Evolutionary conservation across 306 rosid species (phyloP), one percentile per base, ranked within the genome.

Genomic region (Arachis hypogaea): DNA sequence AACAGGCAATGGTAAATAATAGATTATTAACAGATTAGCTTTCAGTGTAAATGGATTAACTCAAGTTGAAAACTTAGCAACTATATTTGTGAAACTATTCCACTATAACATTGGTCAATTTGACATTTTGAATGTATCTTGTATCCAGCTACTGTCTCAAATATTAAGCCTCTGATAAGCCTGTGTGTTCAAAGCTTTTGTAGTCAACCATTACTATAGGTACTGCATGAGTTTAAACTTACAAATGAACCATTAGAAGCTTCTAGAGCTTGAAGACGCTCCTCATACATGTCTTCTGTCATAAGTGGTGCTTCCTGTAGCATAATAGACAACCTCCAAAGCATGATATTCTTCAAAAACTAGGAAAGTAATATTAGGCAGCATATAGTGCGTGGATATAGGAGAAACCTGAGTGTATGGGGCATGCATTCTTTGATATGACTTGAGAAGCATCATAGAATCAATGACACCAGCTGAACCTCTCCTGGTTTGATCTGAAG

Each of bases 251-350:
- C 77, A 4, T 92, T 85, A 33, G 78, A 82, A 68, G 88, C 87
- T 82, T 90, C 93, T 43, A 88, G 88, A 58, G 92, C 90, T 73
- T 83, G 90, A 73, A 88, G 92, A 52, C 93, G 84, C 74, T 90
- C 96, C 85, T 86, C 96, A 69, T 88, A 93, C 93, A 90, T 90
- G 86, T 90, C 96, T 80, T 88, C 96, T 59, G 96, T 90, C 96
- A 88, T 88, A 30, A 88, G 88, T 55, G 93, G 96, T 73, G 88
- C 68, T 57, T 83, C 88, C 96, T 90, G 72, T 52, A 46, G 49
- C 71, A 83, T 54, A 30, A 77, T 47, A 55, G 45, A 63, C 51
- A 81, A 55, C 60, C 11, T 10, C 8, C 74, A 65, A 41, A 47
- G 55, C 41, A 66, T 51, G 42, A 71, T 52, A 66, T 49, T 70